phyloP scores from a whole-genome alignment of 768 basidiomycete species.

The Multifurca ochricompacta region DNA sequence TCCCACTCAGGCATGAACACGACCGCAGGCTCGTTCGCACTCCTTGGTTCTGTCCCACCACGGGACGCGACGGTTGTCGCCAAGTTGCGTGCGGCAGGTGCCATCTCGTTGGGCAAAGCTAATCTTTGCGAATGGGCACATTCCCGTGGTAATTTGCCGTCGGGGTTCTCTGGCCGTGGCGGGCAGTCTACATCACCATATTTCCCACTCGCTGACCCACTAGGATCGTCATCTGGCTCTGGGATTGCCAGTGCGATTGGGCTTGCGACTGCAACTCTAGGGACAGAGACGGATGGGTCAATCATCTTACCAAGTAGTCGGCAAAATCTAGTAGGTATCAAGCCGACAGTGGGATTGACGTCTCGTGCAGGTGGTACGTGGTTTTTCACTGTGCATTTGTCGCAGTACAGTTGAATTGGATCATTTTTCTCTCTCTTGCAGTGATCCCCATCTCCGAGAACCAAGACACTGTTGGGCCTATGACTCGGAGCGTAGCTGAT shows the following conservation, averaged over 20 bases:
- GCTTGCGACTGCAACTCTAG: constrained; percentile 37
- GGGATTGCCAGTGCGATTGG: constrained; percentile 36
- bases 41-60: constrained; percentile 30
- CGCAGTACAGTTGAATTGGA: neutral
- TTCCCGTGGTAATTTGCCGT: constrained; percentile 31
- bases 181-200: too few relatives aligned
- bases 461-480: too few relatives aligned
- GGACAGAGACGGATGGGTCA: constrained; percentile 43
- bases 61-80: constrained; percentile 30
- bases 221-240: too few relatives aligned
- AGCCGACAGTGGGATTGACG: constrained; percentile 52
- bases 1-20: too few relatives aligned
- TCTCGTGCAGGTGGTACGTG: constrained; percentile 47
- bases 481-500: too few relatives aligned
- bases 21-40: too few relatives aligned
- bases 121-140: constrained; percentile 38
- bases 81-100: constrained; percentile 29
- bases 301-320: constrained; percentile 39
- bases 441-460: constrained; percentile 45
- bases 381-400: constrained; percentile 1
- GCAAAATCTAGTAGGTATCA: too few relatives aligned
- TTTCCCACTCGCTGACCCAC: too few relatives aligned
- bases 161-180: too few relatives aligned
- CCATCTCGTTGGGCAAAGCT: constrained; percentile 36
- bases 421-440: constrained; percentile 19